Evolutionary conservation across 2,329 filamentous ascomycete genomes (phyloP).

Genomic region (Bertia moriformis): DNA sequence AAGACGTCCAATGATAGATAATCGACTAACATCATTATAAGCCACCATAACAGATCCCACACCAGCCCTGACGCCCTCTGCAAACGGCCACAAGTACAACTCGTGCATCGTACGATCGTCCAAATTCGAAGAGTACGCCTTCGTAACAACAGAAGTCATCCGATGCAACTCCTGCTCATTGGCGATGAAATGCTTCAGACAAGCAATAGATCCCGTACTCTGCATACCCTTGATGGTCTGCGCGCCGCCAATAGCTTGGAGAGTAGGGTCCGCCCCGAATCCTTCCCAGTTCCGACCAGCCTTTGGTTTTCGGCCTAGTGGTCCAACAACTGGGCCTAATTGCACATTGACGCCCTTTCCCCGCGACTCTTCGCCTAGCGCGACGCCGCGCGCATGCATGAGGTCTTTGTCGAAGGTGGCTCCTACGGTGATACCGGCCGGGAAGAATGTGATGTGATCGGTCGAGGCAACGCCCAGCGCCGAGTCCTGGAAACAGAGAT

Average conservation of each 20-base stretch:
- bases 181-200: constrained; percentile 41
- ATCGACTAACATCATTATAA: constrained; percentile 19
- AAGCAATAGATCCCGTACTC: constrained; percentile 36
- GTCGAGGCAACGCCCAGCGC: constrained; percentile 59
- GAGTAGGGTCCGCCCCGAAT: constrained; percentile 55
- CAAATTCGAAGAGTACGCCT: constrained; percentile 28
- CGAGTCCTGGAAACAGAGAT: constrained; percentile 58
- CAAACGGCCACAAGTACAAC: constrained; percentile 30
- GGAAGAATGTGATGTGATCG: constrained; percentile 64
- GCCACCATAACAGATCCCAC: constrained; percentile 27
- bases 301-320: constrained; percentile 57
- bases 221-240: constrained; percentile 41
- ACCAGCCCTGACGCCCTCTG: constrained; percentile 28
- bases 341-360: constrained; percentile 62
- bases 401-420: constrained; percentile 63
- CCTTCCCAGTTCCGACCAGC: constrained; percentile 66
- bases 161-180: constrained; percentile 35
- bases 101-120: constrained; percentile 31
- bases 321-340: constrained; percentile 57
- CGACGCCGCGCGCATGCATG: constrained; percentile 53
- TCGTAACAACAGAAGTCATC: constrained; percentile 21
- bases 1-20: not conserved
- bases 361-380: constrained; percentile 56
- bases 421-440: constrained; percentile 62
- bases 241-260: constrained; percentile 36